Evolutionary conservation across 345 rosid genomes (phyloP).

Genomic region (Pistacia atlantica): DNA sequence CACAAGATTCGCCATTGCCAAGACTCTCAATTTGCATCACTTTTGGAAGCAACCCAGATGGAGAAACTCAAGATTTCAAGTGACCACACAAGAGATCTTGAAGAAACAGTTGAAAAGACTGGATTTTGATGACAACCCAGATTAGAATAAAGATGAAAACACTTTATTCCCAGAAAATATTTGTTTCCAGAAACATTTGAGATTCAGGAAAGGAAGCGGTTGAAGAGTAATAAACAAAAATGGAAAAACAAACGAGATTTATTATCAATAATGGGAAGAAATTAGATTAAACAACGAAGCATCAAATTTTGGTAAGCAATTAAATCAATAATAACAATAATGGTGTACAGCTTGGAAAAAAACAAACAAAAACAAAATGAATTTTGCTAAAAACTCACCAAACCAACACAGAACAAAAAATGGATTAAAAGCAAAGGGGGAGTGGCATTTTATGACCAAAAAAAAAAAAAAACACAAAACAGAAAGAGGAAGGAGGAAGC

Average conservation of each 20-base stretch:
- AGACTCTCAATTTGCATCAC: constrained; percentile 52
- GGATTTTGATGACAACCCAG: constrained; percentile 21
- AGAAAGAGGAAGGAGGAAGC: constrained; percentile 1
- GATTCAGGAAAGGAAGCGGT: constrained; percentile 17
- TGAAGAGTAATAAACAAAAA: constrained; percentile 1
- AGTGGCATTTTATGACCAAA: constrained; percentile 21
- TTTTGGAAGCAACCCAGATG: constrained; percentile 21
- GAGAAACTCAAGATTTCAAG: constrained; percentile 5
- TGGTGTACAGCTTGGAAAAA: constrained; percentile 34
- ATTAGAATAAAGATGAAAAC: constrained; percentile 11
- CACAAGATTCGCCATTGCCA: constrained; percentile 85
- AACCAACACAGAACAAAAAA: constrained; percentile 26
- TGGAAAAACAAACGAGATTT: neutral
- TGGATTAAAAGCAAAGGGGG: constrained; percentile 12
- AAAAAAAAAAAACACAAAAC: constrained; percentile 8
- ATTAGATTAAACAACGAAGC: constrained; percentile 12
- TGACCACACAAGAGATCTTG: constrained; percentile 3
- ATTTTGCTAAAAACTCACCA: constrained; percentile 22
- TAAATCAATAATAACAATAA: constrained; percentile 18
- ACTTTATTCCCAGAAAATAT: constrained; percentile 13
- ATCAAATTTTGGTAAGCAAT: neutral
- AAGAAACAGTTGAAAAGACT: constrained; percentile 12
- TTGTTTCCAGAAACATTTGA: constrained; percentile 14
- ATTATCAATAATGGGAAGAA: neutral
- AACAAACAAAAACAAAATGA: neutral